phyloP scores from a whole-genome alignment of 768 basidiomycete genomes.

The Paxillus rubicundulus region DNA sequence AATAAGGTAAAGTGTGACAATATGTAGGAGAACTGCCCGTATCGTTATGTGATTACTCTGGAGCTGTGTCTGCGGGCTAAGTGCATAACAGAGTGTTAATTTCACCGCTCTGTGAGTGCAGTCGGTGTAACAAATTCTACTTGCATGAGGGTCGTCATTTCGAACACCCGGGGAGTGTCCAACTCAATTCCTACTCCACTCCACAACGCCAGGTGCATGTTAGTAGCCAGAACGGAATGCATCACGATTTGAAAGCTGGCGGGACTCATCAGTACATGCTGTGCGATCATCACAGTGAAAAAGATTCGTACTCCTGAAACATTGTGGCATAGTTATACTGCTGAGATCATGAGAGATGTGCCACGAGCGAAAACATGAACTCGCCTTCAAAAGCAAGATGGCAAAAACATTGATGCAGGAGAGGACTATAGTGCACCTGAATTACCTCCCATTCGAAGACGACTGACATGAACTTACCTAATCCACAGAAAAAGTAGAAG shows the following conservation, averaged over 20 bases:
- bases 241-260: constrained; percentile 3
- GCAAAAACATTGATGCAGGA: constrained; percentile 1
- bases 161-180: not conserved
- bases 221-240: constrained; percentile 3
- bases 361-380: not conserved
- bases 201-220: constrained; percentile 6
- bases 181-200: not conserved
- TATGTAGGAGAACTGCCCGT: not conserved
- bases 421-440: not conserved
- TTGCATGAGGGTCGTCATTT: not conserved
- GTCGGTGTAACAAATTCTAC: not conserved
- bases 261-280: not conserved
- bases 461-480: not conserved
- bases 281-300: not conserved
- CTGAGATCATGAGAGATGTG: not conserved
- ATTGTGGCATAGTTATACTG: constrained; percentile 7
- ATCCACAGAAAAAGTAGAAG: constrained; percentile 5
- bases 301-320: constrained; percentile 2
- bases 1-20: not conserved
- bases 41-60: not conserved
- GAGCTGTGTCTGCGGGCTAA: too few relatives aligned
- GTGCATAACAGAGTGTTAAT: not conserved
- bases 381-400: constrained; percentile 1
- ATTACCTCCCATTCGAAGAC: not conserved
- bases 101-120: not conserved